phyloP scores from a whole-genome alignment of 106 monocot genomes.

The Alisma plantagoaquatica region DNA sequence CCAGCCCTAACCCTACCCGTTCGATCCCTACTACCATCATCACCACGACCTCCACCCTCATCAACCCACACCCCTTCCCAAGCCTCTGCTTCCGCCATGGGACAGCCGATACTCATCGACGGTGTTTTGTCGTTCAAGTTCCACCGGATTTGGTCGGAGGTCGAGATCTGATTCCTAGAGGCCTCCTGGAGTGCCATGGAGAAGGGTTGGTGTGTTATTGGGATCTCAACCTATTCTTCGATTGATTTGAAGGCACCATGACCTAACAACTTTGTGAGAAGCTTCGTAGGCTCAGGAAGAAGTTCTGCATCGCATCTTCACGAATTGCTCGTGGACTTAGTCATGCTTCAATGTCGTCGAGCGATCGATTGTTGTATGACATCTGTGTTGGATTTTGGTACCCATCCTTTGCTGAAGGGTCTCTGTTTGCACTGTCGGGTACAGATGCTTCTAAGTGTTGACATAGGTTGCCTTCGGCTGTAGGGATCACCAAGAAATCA shows the following conservation, averaged over 20 bases:
- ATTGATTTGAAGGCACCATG: constrained; percentile 70
- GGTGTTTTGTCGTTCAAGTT: constrained; percentile 46
- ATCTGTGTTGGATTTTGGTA: constrained; percentile 17
- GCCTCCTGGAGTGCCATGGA: constrained; percentile 54
- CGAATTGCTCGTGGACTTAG: constrained; percentile 53
- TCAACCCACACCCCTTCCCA: background rate
- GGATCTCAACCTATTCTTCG: constrained; percentile 78
- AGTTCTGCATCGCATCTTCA: constrained; percentile 42
- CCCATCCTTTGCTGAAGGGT: constrained; percentile 9
- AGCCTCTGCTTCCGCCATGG: background rate
- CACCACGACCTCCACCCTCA: background rate
- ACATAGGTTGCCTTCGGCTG: constrained; percentile 6
- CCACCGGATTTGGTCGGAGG: constrained; percentile 84
- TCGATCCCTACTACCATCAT: constrained; percentile 9
- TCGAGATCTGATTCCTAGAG: constrained; percentile 83
- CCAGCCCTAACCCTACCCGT: background rate
- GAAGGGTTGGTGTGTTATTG: constrained; percentile 67
- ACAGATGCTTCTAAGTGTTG: constrained; percentile 12
- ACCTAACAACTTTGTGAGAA: constrained; percentile 88
- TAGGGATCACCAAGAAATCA: too few species aligned
- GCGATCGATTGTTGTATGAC: constrained; percentile 20
- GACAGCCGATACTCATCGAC: background rate
- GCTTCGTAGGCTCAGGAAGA: constrained; percentile 70
- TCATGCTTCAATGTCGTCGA: constrained; percentile 1
- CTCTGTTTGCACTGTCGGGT: constrained; percentile 10